phyloP scores from a whole-genome alignment of 2,329 filamentous ascomycete species.

The Alternaria rosae region DNA sequence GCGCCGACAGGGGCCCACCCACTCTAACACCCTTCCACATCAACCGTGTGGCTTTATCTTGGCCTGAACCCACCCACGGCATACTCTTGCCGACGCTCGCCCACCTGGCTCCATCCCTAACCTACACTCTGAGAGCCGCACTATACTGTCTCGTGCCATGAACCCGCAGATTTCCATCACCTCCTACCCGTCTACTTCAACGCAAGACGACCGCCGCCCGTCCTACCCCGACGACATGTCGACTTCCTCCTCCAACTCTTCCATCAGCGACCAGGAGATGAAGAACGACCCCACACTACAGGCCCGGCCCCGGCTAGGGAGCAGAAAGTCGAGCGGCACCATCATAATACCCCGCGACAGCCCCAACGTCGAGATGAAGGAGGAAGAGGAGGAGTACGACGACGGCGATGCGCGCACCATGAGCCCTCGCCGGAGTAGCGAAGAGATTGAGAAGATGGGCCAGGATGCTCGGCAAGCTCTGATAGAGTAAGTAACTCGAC shows the following conservation, averaged over 20 bases:
- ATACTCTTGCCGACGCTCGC: slow-evolving; percentile 30
- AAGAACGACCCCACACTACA: slow-evolving; percentile 56
- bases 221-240: slow-evolving; percentile 49
- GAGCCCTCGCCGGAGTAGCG: slow-evolving; percentile 89
- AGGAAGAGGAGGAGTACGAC: slow-evolving; percentile 78
- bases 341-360: slow-evolving; percentile 82
- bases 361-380: slow-evolving; percentile 73
- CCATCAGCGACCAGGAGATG: slow-evolving; percentile 49
- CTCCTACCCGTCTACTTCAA: slow-evolving; percentile 37
- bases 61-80: slow-evolving; percentile 23
- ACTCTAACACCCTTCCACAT: slow-evolving; percentile 33
- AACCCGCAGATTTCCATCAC: slow-evolving; percentile 28
- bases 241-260: slow-evolving; percentile 54
- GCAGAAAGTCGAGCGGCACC: slow-evolving; percentile 80
- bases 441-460: slow-evolving; percentile 87
- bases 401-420: slow-evolving; percentile 91
- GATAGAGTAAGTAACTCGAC: slow-evolving; percentile 61
- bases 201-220: slow-evolving; percentile 29
- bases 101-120: slow-evolving; percentile 21
- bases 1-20: slow-evolving; percentile 13
- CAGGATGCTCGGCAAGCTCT: slow-evolving; percentile 75
- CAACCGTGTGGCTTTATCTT: slow-evolving; percentile 24
- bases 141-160: slow-evolving; percentile 26
- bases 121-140: slow-evolving; percentile 26
- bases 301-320: slow-evolving; percentile 72